These are phyloP conservation scores for Colletotrichum sp. DNA, from an alignment of 2,329 filamentous ascomycete species.

Conservation along the genomic window DNA sequence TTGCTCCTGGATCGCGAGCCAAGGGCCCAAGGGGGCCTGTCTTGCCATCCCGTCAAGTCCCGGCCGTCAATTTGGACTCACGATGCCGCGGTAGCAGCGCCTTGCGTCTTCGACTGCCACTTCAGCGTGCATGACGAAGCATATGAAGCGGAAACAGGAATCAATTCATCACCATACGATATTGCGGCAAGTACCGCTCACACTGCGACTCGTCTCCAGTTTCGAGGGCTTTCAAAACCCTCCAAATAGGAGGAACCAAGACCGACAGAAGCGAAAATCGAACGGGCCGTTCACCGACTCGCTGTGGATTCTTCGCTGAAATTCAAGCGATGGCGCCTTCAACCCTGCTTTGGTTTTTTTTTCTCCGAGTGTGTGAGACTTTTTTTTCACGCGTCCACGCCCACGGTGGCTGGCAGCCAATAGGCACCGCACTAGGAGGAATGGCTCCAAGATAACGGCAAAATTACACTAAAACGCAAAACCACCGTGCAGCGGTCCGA, in stretches of 20 bases:
- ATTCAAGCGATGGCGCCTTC: constrained; percentile 16
- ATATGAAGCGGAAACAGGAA: not conserved
- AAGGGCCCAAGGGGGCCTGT: not conserved
- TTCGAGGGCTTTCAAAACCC: not conserved
- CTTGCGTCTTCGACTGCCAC: not conserved
- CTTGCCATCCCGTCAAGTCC: not conserved
- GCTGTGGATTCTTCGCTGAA: constrained; percentile 9
- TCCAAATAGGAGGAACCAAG: not conserved
- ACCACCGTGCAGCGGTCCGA: constrained; percentile 11
- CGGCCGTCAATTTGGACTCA: not conserved
- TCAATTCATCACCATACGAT: constrained; percentile 17
- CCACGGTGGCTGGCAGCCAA: constrained; percentile 6
- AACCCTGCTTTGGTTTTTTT: constrained; percentile 1
- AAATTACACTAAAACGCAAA: constrained; percentile 4
- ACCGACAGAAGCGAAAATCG: not conserved
- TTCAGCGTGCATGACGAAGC: not conserved
- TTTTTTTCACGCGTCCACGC: not conserved
- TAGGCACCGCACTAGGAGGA: not conserved
- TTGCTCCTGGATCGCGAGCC: not conserved
- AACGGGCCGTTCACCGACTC: constrained; percentile 12
- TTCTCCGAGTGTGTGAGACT: constrained; percentile 2
- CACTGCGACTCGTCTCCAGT: constrained; percentile 2
- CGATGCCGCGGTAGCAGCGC: constrained; percentile 7
- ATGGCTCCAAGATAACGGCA: constrained; percentile 9
- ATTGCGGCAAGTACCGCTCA: not conserved